Percentiles rank a stretch among this genome's conserved stretches.
Evolutionary conservation across 495 filamentous ascomycete genomes (phyloP).

Genomic region (Hyaloscypha bicolor): DNA sequence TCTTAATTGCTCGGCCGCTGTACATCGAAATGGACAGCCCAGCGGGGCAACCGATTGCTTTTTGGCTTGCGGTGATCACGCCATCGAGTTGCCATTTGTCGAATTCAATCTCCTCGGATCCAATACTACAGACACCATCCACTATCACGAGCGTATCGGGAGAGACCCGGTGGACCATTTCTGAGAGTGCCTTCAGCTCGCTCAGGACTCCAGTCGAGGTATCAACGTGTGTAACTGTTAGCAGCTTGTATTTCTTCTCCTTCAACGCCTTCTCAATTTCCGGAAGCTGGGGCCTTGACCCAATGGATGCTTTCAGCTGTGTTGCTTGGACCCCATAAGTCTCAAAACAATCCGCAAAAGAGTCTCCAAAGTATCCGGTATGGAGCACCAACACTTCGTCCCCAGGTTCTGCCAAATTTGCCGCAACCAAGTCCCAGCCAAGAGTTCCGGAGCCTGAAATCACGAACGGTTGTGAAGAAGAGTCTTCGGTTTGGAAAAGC

Average conservation of each 20-base stretch:
- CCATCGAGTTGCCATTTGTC: slow-evolving; percentile 94
- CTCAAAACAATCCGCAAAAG: slow-evolving; percentile 86
- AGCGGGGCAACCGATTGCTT: slow-evolving; percentile 93
- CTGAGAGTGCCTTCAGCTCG: slow-evolving; percentile 81
- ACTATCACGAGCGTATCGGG: slow-evolving; percentile 89
- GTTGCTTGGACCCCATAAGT: slow-evolving; percentile 90
- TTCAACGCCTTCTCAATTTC: slow-evolving; percentile 86
- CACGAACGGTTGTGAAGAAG: slow-evolving; percentile 85
- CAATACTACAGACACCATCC: slow-evolving; percentile 96
- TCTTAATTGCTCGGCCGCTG: slow-evolving; percentile 84
- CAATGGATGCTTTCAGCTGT: slow-evolving; percentile 85
- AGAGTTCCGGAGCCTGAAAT: slow-evolving; percentile 93
- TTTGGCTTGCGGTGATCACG: slow-evolving; percentile 92
- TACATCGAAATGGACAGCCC: slow-evolving; percentile 92
- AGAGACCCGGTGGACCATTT: slow-evolving; percentile 80
- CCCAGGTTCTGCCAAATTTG: slow-evolving; percentile 84
- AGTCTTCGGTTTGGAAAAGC: slow-evolving; percentile 85
- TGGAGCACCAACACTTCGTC: slow-evolving; percentile 92
- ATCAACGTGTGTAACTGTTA: slow-evolving; percentile 96
- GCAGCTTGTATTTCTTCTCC: slow-evolving; percentile 84
- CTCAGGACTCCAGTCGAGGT: slow-evolving; percentile 94
- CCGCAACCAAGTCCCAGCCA: slow-evolving; percentile 93
- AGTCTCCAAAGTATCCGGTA: slow-evolving; percentile 96
- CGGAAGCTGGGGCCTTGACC: slow-evolving; percentile 81
- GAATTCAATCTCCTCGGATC: slow-evolving; percentile 92